Evolutionary conservation across 768 basidiomycete species (phyloP).

Genomic region (Tricholoma terreum): DNA sequence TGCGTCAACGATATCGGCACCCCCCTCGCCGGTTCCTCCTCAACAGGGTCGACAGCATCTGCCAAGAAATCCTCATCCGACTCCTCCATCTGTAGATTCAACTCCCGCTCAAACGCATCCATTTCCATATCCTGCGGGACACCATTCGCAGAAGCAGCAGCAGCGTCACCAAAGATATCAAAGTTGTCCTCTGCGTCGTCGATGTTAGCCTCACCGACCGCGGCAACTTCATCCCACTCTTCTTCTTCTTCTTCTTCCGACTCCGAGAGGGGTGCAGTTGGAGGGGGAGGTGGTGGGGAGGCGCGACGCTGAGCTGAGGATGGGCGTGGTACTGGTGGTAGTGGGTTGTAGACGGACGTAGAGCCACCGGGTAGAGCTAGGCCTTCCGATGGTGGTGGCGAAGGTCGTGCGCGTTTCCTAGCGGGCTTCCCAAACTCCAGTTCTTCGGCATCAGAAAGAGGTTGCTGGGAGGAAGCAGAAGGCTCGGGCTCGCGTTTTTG

Average conservation of each 20-base stretch:
- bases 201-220: constrained; percentile 9
- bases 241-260: constrained; percentile 46
- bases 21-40: constrained; percentile 9
- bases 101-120: constrained; percentile 36
- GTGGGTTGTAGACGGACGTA: constrained; percentile 23
- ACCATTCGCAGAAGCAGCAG: constrained; percentile 17
- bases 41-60: constrained; percentile 29
- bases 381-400: constrained; percentile 25
- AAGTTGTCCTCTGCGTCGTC: constrained; percentile 26
- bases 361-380: constrained; percentile 40
- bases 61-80: constrained; percentile 51
- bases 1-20: constrained; percentile 15
- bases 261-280: constrained; percentile 18
- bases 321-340: constrained; percentile 14
- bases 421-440: constrained; percentile 49
- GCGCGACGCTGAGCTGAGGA: constrained; percentile 16
- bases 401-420: constrained; percentile 29
- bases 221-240: constrained; percentile 51
- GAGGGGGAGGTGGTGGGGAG: constrained; percentile 12
- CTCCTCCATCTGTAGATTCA: constrained; percentile 38
- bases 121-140: constrained; percentile 35
- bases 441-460: constrained; percentile 36
- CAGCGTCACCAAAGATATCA: constrained; percentile 24
- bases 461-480: constrained; percentile 2
- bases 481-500: constrained; percentile 25